phyloP scores from a whole-genome alignment of 164 flowering plant species.

The Tinospora cordifolia region DNA sequence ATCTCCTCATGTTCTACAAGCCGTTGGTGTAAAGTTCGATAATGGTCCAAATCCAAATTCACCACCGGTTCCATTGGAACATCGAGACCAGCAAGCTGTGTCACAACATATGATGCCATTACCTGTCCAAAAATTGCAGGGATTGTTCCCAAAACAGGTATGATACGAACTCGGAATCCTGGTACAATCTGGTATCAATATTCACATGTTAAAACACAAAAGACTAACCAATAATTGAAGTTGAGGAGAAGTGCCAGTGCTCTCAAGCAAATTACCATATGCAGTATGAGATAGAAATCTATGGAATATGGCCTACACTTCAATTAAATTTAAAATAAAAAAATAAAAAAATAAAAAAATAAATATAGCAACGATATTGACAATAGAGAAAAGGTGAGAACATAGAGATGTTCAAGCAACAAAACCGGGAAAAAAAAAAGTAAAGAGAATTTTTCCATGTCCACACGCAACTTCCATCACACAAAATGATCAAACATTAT shows the following conservation, averaged over 20 bases:
- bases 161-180: slow-evolving; percentile 89
- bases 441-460: too few relatives aligned
- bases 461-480: too few relatives aligned
- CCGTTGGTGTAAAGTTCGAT: slow-evolving; percentile 75
- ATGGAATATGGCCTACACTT: too few relatives aligned
- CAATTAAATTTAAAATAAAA: too few relatives aligned
- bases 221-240: background rate
- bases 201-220: slow-evolving; percentile 11
- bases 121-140: slow-evolving; percentile 99
- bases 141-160: slow-evolving; percentile 89
- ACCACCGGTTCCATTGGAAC: slow-evolving; percentile 83
- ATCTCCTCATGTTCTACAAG: slow-evolving; percentile 93
- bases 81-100: slow-evolving; percentile 67
- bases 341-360: too few relatives aligned
- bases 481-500: too few relatives aligned
- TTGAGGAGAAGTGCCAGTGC: background rate
- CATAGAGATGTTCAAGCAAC: too few relatives aligned
- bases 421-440: too few relatives aligned
- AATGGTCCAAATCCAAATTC: slow-evolving; percentile 78
- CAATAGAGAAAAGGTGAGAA: too few relatives aligned
- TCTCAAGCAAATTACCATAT: too few relatives aligned
- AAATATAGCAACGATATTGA: too few relatives aligned
- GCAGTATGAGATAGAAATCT: too few relatives aligned
- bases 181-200: slow-evolving; percentile 62
- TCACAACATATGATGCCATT: slow-evolving; percentile 92